Percentiles rank a stretch among this genome's conserved stretches.
Conservation (phyloP, 163 green algal species). For the Chlamydomonas reinhardtii region DNA sequence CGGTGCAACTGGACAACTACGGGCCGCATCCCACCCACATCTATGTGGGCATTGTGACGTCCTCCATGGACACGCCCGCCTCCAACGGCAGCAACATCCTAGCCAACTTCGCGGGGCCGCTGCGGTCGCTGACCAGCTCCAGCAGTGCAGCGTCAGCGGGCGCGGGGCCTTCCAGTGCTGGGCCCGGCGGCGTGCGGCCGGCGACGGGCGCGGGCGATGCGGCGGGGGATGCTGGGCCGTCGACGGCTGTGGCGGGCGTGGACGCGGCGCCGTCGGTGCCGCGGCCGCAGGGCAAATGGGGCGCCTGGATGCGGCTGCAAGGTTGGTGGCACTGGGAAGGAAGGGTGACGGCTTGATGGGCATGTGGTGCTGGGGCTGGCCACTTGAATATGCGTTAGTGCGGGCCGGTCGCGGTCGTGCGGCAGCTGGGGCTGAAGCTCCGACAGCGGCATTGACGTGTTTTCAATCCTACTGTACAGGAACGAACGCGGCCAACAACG, state of each 20-base stretch:
- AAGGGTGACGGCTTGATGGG: no score
- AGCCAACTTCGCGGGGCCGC: slow-evolving; percentile 45
- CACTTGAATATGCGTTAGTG: no score
- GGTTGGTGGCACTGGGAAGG: background rate
- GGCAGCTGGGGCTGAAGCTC: no score
- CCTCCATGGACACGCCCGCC: slow-evolving; percentile 31
- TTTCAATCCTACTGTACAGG: no score
- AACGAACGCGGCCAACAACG: slow-evolving; percentile 41
- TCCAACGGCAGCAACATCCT: slow-evolving; percentile 61
- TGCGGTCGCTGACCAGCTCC: slow-evolving; percentile 38
- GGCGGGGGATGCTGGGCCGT: background rate
- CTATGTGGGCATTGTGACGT: slow-evolving; percentile 65
- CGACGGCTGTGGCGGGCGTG: background rate
- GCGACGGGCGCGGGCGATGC: background rate
- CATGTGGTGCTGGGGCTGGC: no score
- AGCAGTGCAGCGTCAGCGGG: background rate
- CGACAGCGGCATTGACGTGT: no score
- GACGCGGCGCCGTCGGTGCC: slow-evolving; percentile 22
- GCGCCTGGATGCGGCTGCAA: slow-evolving; percentile 58
- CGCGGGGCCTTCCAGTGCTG: background rate
- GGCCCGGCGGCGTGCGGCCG: background rate
- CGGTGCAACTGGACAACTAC: slow-evolving; percentile 76
- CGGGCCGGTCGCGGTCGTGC: no score
- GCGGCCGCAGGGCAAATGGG: slow-evolving; percentile 54
- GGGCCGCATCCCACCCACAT: slow-evolving; percentile 61